Conservation (phyloP, 1,139 yeast species). For the Hyphopichia burtonii region DNA sequence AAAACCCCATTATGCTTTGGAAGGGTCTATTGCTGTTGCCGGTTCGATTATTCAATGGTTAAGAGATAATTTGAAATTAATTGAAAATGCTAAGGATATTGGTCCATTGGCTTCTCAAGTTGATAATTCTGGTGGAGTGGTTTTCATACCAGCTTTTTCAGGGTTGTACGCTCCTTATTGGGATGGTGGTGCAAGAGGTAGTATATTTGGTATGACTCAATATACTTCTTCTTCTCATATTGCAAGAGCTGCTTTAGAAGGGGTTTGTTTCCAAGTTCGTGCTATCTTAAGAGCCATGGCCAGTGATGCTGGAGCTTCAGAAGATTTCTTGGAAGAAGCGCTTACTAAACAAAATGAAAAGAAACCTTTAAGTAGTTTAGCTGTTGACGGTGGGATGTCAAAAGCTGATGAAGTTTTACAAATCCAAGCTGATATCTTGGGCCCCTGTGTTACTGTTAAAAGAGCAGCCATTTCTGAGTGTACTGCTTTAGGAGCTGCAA, state of each 20-base stretch:
- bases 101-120: conserved; percentile 89
- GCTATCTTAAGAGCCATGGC: conserved; percentile 92
- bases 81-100: conserved; percentile 79
- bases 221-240: conserved; percentile 84
- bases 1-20: conserved; percentile 83
- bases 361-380: conserved; percentile 53
- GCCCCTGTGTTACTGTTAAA: conserved; percentile 79
- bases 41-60: conserved; percentile 96
- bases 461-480: conserved; percentile 86
- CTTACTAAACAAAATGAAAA: conserved; percentile 41
- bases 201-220: conserved; percentile 90
- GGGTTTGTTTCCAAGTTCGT: conserved; percentile 91
- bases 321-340: conserved; percentile 46
- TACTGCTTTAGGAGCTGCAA: conserved; percentile 95
- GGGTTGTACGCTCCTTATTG: conserved; percentile 96
- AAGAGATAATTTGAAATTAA: conserved; percentile 82
- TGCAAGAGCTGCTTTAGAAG: conserved; percentile 93
- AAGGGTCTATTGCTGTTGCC: conserved; percentile 95
- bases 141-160: conserved; percentile 91
- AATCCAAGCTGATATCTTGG: conserved; percentile 88
- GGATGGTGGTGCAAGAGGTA: conserved; percentile 91
- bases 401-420: conserved; percentile 90
- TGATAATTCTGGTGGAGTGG: conserved; percentile 84
- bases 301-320: conserved; percentile 66
- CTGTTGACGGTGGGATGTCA: conserved; percentile 97